These are phyloP conservation scores for Bondarzewia mesenterica DNA, from an alignment of 1,284 basidiomycete genomes.

Conservation along the genomic window DNA sequence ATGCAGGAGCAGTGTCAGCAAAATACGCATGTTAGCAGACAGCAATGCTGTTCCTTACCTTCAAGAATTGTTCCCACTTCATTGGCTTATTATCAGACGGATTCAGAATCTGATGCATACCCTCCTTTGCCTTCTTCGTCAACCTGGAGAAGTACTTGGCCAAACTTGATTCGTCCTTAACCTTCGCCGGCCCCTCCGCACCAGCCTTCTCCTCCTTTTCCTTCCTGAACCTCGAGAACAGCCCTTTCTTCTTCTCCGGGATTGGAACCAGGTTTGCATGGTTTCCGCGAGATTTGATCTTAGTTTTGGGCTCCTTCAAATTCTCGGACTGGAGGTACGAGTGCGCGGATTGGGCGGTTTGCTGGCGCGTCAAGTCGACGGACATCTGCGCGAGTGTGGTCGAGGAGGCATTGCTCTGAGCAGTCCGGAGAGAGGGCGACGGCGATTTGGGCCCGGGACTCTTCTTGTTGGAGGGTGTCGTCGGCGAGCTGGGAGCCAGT, in stretches of 20 bases:
- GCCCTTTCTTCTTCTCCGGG: slow-evolving; percentile 34
- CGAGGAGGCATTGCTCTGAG: slow-evolving; percentile 12
- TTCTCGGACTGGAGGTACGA: slow-evolving; percentile 57
- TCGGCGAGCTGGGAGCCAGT: slow-evolving; percentile 6
- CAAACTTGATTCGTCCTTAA: slow-evolving; percentile 22
- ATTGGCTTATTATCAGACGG: slow-evolving; percentile 52
- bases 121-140: slow-evolving; percentile 43
- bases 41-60: slow-evolving; percentile 29
- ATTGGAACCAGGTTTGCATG: slow-evolving; percentile 43
- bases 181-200: slow-evolving; percentile 25
- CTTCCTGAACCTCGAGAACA: slow-evolving; percentile 42
- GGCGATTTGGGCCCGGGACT: slow-evolving; percentile 17
- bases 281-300: slow-evolving; percentile 61
- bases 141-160: slow-evolving; percentile 11
- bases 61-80: slow-evolving; percentile 68
- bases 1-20: not conserved
- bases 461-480: slow-evolving; percentile 12
- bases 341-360: slow-evolving; percentile 55
- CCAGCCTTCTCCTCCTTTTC: slow-evolving; percentile 23
- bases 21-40: not conserved
- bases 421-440: slow-evolving; percentile 14
- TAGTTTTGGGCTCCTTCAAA: slow-evolving; percentile 41
- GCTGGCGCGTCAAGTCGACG: slow-evolving; percentile 36
- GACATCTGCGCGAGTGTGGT: slow-evolving; percentile 27
- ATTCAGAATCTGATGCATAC: slow-evolving; percentile 58